Evolutionary conservation across 2,329 filamentous ascomycete species (phyloP).

Genomic region (Colletotrichum sp.): DNA sequence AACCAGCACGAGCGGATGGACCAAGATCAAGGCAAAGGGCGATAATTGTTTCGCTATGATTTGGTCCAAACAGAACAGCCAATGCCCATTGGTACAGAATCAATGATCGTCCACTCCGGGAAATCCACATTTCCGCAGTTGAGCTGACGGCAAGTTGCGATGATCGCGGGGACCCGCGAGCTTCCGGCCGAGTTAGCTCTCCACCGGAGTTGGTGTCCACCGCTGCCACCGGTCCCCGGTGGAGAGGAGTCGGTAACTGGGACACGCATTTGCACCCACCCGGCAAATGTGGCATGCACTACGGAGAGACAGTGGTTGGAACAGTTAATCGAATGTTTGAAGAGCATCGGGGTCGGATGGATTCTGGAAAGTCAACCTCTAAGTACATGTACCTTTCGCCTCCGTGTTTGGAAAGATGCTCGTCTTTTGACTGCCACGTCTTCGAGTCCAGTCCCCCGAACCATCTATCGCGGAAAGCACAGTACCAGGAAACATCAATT

Average conservation of each 20-base stretch:
- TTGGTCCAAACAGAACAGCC: neutral
- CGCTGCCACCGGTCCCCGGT: neutral
- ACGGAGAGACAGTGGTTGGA: neutral
- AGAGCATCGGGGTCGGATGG: neutral
- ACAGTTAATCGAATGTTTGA: neutral
- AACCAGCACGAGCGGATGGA: neutral
- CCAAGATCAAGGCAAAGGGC: neutral
- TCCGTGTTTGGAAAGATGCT: neutral
- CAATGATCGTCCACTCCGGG: neutral
- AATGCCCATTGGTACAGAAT: neutral
- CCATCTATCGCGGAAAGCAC: neutral
- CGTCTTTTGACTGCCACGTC: neutral
- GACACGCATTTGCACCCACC: neutral
- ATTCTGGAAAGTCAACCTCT: neutral
- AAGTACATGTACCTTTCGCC: neutral
- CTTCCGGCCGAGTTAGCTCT: neutral
- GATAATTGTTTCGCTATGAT: neutral
- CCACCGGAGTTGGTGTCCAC: neutral
- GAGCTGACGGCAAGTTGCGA: neutral
- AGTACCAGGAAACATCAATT: neutral
- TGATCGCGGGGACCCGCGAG: neutral
- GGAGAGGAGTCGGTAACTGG: neutral
- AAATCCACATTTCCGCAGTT: neutral
- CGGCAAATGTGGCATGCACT: neutral
- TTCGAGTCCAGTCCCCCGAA: neutral